phyloP scores from a whole-genome alignment of 2,329 filamentous ascomycete genomes.

The Dendrostoma leiphaemia region DNA sequence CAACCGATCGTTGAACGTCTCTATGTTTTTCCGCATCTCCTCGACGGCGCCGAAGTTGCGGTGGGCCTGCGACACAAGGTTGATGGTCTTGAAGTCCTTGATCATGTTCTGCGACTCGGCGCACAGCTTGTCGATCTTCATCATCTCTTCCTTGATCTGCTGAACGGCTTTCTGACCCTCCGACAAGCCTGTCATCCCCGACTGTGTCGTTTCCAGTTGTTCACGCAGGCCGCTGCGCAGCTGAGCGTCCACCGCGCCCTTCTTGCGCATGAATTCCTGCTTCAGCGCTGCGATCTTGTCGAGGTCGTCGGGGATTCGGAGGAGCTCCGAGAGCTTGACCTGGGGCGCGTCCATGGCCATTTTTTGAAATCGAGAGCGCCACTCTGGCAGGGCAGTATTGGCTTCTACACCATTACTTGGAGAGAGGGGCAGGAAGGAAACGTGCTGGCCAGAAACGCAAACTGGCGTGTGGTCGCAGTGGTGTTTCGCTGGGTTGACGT shows the following conservation, averaged over 20 bases:
- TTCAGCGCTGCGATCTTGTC: slow-evolving; percentile 92
- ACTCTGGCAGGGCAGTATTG: slow-evolving; percentile 4
- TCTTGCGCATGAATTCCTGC: slow-evolving; percentile 91
- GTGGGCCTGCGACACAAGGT: slow-evolving; percentile 88
- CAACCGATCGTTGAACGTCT: slow-evolving; percentile 80
- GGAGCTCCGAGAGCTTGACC: slow-evolving; percentile 85
- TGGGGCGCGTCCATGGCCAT: slow-evolving; percentile 62
- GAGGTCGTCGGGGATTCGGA: slow-evolving; percentile 93
- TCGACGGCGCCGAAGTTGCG: slow-evolving; percentile 94
- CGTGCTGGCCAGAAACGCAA: neutral
- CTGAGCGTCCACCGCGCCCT: slow-evolving; percentile 85
- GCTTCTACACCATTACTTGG: slow-evolving; percentile 14
- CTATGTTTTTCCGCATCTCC: slow-evolving; percentile 87
- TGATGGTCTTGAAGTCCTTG: slow-evolving; percentile 91
- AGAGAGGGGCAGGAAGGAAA: neutral
- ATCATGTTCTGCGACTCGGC: slow-evolving; percentile 98
- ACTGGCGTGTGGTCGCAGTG: neutral
- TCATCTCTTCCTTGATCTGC: slow-evolving; percentile 96
- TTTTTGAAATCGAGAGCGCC: neutral
- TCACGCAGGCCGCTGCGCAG: slow-evolving; percentile 84
- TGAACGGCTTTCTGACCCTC: slow-evolving; percentile 91
- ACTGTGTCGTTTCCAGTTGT: slow-evolving; percentile 91
- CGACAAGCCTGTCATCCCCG: slow-evolving; percentile 83
- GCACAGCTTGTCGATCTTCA: slow-evolving; percentile 96
- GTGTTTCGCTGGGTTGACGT: slow-evolving; percentile 7